These are phyloP conservation scores for Tetrapisispora arboricola DNA, from an alignment of 805 yeast genomes.

Conservation along the genomic window DNA sequence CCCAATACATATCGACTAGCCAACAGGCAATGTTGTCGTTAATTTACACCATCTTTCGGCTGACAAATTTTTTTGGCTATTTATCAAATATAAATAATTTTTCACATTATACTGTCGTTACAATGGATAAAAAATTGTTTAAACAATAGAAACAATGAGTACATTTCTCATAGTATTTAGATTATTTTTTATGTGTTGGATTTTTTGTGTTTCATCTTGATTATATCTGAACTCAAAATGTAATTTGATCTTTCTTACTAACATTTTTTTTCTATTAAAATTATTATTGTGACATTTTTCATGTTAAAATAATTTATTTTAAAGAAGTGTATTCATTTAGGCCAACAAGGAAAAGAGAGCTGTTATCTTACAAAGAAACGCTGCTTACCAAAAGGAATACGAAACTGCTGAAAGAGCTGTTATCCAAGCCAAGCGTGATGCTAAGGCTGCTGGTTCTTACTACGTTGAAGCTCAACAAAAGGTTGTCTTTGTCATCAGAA, in stretches of 20 bases:
- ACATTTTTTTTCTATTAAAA: background rate
- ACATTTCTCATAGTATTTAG: too few species aligned
- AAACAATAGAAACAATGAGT: too few species aligned
- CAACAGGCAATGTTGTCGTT: slow-evolving; percentile 55
- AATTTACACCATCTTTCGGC: slow-evolving; percentile 67
- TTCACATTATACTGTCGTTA: too few species aligned
- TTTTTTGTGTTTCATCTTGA: too few species aligned
- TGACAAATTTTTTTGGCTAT: slow-evolving; percentile 28
- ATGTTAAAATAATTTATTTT: too few species aligned
- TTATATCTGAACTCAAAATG: too few species aligned
- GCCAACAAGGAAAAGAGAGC: slow-evolving; percentile 49
- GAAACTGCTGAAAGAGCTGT: slow-evolving; percentile 83
- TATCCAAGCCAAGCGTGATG: slow-evolving; percentile 81
- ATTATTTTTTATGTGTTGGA: too few species aligned
- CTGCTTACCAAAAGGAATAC: slow-evolving; percentile 94
- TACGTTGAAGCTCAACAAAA: slow-evolving; percentile 92
- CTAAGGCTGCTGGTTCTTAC: slow-evolving; percentile 89
- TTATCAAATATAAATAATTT: background rate
- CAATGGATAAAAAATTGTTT: too few species aligned
- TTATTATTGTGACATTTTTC: background rate
- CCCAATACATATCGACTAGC: slow-evolving; percentile 50
- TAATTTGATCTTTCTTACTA: slow-evolving; percentile 1
- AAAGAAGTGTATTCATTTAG: slow-evolving; percentile 15
- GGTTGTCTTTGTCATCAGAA: slow-evolving; percentile 92
- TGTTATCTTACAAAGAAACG: slow-evolving; percentile 85